These are phyloP conservation scores for Stagonosporopsis tanaceti DNA, from an alignment of 2,329 filamentous ascomycete genomes.

Conservation along the genomic window DNA sequence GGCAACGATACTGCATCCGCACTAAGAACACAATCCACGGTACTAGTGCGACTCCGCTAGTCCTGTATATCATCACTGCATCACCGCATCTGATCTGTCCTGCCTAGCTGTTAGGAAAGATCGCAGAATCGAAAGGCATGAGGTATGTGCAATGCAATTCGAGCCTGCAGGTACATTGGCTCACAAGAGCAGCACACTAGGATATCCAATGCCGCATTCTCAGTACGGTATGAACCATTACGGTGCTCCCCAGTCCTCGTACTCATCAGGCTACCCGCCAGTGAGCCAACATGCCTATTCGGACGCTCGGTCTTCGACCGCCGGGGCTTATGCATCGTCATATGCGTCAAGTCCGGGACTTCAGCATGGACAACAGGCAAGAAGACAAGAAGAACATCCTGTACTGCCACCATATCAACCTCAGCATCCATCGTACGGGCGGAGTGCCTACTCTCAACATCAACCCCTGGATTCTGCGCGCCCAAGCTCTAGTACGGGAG, in stretches of 20 bases:
- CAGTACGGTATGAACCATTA: constrained; percentile 51
- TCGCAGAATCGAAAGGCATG: constrained; percentile 48
- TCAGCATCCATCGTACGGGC: constrained; percentile 34
- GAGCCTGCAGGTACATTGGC: constrained; percentile 3
- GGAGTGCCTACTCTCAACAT: constrained; percentile 47
- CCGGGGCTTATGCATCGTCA: constrained; percentile 39
- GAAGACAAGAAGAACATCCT: constrained; percentile 40
- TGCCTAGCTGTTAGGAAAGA: constrained; percentile 33
- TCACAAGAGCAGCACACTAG: constrained; percentile 46
- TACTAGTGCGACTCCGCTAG: constrained; percentile 3
- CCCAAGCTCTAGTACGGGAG: constrained; percentile 37
- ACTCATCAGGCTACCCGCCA: constrained; percentile 44
- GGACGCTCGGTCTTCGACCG: constrained; percentile 37
- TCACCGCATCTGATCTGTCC: constrained; percentile 30
- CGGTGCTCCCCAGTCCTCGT: constrained; percentile 40
- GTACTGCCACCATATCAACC: constrained; percentile 44
- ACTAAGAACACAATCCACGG: not conserved
- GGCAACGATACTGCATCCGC: not conserved
- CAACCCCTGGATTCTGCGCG: constrained; percentile 41
- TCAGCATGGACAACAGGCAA: constrained; percentile 34
- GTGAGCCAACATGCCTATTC: constrained; percentile 40
- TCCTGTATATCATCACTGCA: constrained; percentile 31
- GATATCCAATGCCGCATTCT: constrained; percentile 51
- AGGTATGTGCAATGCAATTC: constrained; percentile 36
- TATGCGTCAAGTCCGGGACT: constrained; percentile 40